Conservation (phyloP, 768 basidiomycete species). For the Podaxis rugospora region DNA sequence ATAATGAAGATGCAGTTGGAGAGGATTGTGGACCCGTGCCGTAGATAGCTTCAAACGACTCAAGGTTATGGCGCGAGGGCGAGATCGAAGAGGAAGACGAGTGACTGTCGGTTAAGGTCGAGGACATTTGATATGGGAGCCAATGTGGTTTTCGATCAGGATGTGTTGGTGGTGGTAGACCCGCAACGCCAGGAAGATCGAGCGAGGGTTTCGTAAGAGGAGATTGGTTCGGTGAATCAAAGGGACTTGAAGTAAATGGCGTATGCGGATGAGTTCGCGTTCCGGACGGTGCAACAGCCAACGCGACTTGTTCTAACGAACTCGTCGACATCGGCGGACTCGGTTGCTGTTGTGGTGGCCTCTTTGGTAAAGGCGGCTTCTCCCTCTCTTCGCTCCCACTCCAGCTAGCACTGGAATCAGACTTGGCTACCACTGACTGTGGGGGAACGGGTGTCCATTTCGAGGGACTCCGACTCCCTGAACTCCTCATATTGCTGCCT, state of each 20-base stretch:
- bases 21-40: not conserved
- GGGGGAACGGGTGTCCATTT: conserved; percentile 11
- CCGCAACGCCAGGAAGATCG: conserved; percentile 1
- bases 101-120: not conserved
- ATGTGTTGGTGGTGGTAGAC: conserved; percentile 42
- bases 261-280: conserved; percentile 5
- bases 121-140: conserved; percentile 6
- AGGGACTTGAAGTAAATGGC: conserved; percentile 12
- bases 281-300: conserved; percentile 23
- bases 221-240: conserved; percentile 15
- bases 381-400: not conserved
- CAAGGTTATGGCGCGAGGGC: conserved; percentile 6
- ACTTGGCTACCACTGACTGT: not conserved
- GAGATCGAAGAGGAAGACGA: not conserved
- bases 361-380: conserved; percentile 27
- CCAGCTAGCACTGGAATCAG: conserved; percentile 7
- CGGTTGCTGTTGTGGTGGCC: conserved; percentile 23
- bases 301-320: conserved; percentile 44
- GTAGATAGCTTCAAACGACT: conserved; percentile 22
- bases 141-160: conserved; percentile 41
- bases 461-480: conserved; percentile 12
- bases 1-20: conserved; percentile 3
- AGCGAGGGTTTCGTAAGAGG: not conserved
- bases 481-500: conserved; percentile 25
- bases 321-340: conserved; percentile 38